Percentiles rank a stretch among this genome's conserved stretches.
These are phyloP conservation scores for Aureobasidium vineae DNA, from an alignment of 2,329 filamentous ascomycete genomes.

Conservation along the genomic window DNA sequence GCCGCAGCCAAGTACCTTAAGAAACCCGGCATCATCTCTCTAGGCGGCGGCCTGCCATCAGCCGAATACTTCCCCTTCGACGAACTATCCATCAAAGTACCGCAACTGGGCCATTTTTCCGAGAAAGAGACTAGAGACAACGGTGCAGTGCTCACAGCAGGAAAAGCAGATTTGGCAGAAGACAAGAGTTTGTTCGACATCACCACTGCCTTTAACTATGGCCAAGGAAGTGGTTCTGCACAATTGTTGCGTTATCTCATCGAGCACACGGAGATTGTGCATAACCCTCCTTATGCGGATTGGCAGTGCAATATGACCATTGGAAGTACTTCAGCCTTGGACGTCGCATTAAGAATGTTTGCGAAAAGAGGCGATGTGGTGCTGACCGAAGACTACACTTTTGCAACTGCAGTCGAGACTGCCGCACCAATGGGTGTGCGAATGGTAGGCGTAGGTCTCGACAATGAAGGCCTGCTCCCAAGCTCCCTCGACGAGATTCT, in stretches of 20 bases:
- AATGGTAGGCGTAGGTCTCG: constrained; percentile 62
- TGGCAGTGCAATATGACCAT: constrained; percentile 83
- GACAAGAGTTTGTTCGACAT: constrained; percentile 69
- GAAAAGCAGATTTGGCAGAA: constrained; percentile 78
- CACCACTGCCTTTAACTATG: constrained; percentile 88
- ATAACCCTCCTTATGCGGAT: constrained; percentile 82
- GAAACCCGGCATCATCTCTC: constrained; percentile 80
- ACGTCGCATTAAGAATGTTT: constrained; percentile 81
- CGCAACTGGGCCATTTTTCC: constrained; percentile 66
- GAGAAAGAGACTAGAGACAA: constrained; percentile 63
- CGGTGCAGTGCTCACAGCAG: constrained; percentile 63
- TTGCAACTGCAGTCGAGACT: constrained; percentile 71
- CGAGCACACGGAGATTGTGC: constrained; percentile 92
- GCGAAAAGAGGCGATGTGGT: constrained; percentile 72
- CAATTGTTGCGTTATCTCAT: constrained; percentile 89
- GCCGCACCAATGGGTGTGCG: constrained; percentile 62
- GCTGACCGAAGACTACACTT: constrained; percentile 88
- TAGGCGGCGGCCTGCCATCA: constrained; percentile 88
- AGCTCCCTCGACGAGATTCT: constrained; percentile 62
- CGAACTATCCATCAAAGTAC: constrained; percentile 70
- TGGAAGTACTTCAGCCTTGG: constrained; percentile 81
- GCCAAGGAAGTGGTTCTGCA: constrained; percentile 78
- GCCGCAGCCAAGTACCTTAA: constrained; percentile 74
- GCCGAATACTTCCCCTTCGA: constrained; percentile 92
- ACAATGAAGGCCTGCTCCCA: constrained; percentile 63